A percentile compares a stretch with the other conserved stretches of the same genome.
Conservation (phyloP, 2,329 filamentous ascomycete genomes). For the Zasmidium angulare region DNA sequence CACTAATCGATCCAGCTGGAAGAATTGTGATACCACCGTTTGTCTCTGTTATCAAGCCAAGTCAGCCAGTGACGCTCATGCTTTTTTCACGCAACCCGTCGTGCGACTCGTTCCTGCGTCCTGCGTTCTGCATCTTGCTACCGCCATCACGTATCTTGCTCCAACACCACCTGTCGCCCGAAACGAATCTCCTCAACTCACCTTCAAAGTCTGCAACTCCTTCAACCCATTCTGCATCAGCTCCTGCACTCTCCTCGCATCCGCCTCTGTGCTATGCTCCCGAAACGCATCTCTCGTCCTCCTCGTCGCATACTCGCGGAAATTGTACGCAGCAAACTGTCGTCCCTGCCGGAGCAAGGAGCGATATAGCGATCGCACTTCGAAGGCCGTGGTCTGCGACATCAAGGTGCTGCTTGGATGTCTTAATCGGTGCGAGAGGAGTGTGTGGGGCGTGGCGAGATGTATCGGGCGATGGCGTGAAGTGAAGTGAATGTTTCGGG, state of each 20-base stretch:
- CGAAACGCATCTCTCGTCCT: conserved; percentile 88
- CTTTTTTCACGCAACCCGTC: too few species aligned
- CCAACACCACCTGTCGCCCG: background rate
- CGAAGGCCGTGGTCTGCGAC: conserved; percentile 22
- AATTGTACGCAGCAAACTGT: conserved; percentile 94
- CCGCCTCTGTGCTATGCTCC: conserved; percentile 71
- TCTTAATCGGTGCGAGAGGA: background rate
- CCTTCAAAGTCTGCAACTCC: conserved; percentile 88
- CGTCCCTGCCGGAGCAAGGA: conserved; percentile 81
- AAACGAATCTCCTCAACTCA: conserved; percentile 46
- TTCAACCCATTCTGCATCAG: conserved; percentile 84
- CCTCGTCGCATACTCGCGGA: conserved; percentile 92
- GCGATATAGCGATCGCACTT: conserved; percentile 61
- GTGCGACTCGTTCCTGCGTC: too few species aligned
- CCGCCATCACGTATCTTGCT: background rate
- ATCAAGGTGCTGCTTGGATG: conserved; percentile 9
- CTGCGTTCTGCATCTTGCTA: background rate
- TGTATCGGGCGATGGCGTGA: conserved; percentile 1
- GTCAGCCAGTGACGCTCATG: conserved; percentile 39
- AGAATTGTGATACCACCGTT: conserved; percentile 93
- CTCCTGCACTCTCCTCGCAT: conserved; percentile 78
- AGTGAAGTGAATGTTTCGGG: background rate
- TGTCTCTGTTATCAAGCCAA: conserved; percentile 67
- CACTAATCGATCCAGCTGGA: conserved; percentile 85
- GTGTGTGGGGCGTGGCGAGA: conserved; percentile 8